Conservation (phyloP, 2,329 filamentous ascomycete genomes). For the Diplodia scrobiculata region DNA sequence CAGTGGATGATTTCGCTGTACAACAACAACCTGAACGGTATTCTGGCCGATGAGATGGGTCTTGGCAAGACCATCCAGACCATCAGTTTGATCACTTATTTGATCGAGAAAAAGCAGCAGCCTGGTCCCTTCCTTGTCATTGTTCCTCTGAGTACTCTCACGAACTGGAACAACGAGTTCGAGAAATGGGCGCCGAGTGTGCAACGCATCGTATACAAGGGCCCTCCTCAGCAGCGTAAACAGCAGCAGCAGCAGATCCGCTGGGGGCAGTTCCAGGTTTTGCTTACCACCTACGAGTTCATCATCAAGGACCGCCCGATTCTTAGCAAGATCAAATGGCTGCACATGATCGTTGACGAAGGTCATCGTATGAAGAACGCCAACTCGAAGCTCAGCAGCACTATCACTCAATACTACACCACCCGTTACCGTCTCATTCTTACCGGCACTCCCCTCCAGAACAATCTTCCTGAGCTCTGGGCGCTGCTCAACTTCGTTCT, state of each 20-base stretch:
- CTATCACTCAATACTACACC: slow-evolving; percentile 91
- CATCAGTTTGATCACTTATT: slow-evolving; percentile 93
- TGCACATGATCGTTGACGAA: slow-evolving; percentile 99
- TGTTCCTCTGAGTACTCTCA: slow-evolving; percentile 92
- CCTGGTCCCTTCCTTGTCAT: slow-evolving; percentile 93
- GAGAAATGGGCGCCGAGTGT: slow-evolving; percentile 97
- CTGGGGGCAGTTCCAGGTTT: slow-evolving; percentile 90
- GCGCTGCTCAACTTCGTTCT: slow-evolving; percentile 97
- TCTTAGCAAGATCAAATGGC: slow-evolving; percentile 98
- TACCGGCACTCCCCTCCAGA: slow-evolving; percentile 94
- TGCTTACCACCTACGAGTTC: slow-evolving; percentile 98
- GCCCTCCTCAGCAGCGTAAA: slow-evolving; percentile 83
- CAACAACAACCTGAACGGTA: slow-evolving; percentile 99
- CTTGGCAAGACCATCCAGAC: slow-evolving; percentile 99
- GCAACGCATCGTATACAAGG: slow-evolving; percentile 90
- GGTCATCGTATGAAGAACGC: slow-evolving; percentile 99
- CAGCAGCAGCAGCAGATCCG: slow-evolving; percentile 91
- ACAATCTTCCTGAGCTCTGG: slow-evolving; percentile 95
- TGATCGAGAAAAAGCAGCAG: slow-evolving; percentile 94
- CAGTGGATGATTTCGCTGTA: slow-evolving; percentile 99
- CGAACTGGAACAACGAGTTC: slow-evolving; percentile 98
- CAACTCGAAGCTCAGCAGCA: slow-evolving; percentile 92
- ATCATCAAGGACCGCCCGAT: slow-evolving; percentile 98
- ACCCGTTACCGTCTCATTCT: slow-evolving; percentile 95
- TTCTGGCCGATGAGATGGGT: slow-evolving; percentile 98